phyloP scores from a whole-genome alignment of 2,329 filamentous ascomycete genomes.

The Botryotinia calthae region DNA sequence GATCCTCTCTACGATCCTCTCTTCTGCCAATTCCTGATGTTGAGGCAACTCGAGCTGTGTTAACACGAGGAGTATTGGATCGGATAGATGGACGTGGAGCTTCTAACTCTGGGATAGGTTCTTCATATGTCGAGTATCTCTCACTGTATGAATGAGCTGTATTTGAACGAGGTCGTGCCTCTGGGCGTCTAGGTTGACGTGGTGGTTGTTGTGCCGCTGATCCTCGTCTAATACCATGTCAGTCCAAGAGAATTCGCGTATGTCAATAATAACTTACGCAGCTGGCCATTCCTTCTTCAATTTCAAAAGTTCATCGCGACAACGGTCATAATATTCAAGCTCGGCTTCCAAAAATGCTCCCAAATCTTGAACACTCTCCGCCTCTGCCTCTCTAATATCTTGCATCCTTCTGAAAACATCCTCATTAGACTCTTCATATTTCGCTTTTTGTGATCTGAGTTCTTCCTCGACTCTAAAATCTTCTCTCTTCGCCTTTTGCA shows the following conservation, averaged over 20 bases:
- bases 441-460: conserved; percentile 83
- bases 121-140: conserved; percentile 55
- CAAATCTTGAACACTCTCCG: conserved; percentile 77
- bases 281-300: conserved; percentile 68
- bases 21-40: conserved; percentile 28
- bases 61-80: conserved; percentile 37
- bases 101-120: conserved; percentile 45
- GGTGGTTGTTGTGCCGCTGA: conserved; percentile 23
- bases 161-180: conserved; percentile 54
- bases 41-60: conserved; percentile 32
- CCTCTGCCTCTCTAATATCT: conserved; percentile 90
- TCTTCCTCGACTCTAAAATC: conserved; percentile 94
- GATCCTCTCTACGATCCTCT: conserved; percentile 28
- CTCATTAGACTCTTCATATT: conserved; percentile 93
- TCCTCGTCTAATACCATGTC: conserved; percentile 16
- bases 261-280: conserved; percentile 45
- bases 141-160: conserved; percentile 63
- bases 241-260: background rate
- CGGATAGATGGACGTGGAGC: conserved; percentile 50
- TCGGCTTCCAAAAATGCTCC: conserved; percentile 82
- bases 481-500: conserved; percentile 91
- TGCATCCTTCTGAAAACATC: conserved; percentile 91
- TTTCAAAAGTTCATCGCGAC: conserved; percentile 74
- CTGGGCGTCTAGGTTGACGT: conserved; percentile 29
- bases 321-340: conserved; percentile 87